Percentiles rank a stretch among this genome's conserved stretches.
These are phyloP conservation scores for Apophysomyces sp. DNA, from an alignment of 371 early-diverging fungal species.

Conservation along the genomic window DNA sequence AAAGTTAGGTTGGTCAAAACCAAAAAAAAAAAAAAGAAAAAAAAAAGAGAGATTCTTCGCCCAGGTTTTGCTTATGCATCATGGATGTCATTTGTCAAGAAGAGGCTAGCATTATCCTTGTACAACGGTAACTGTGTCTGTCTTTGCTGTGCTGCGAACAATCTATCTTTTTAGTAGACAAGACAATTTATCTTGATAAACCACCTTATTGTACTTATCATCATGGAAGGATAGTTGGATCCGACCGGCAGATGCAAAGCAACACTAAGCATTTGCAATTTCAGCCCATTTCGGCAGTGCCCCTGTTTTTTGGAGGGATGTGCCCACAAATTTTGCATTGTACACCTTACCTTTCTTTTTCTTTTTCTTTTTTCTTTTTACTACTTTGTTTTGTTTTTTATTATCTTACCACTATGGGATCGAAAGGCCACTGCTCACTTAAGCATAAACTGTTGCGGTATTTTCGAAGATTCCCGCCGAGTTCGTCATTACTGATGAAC, in stretches of 20 bases:
- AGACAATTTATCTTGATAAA: not conserved
- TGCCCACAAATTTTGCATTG: not conserved
- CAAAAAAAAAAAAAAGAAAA: too few relatives aligned
- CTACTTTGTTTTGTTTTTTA: not conserved
- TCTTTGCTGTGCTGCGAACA: too few relatives aligned
- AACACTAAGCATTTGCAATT: not conserved
- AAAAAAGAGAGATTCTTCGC: too few relatives aligned
- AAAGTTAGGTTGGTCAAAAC: too few relatives aligned
- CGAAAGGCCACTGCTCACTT: not conserved
- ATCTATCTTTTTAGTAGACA: not conserved
- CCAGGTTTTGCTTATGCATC: too few relatives aligned
- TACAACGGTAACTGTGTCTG: not conserved
- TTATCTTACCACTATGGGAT: not conserved
- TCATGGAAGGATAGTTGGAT: too few relatives aligned
- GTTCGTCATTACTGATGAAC: not conserved
- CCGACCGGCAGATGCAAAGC: not conserved
- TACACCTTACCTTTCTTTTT: not conserved
- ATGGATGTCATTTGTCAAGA: too few relatives aligned
- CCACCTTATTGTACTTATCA: too few relatives aligned
- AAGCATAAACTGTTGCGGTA: not conserved
- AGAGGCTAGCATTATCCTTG: not conserved
- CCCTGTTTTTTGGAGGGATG: not conserved
- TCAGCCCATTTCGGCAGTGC: not conserved
- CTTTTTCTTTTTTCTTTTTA: not conserved
- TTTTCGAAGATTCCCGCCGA: conserved; percentile 1